Evolutionary conservation across 2,329 filamentous ascomycete genomes (phyloP).

Genomic region (Epichloe sibirici): DNA sequence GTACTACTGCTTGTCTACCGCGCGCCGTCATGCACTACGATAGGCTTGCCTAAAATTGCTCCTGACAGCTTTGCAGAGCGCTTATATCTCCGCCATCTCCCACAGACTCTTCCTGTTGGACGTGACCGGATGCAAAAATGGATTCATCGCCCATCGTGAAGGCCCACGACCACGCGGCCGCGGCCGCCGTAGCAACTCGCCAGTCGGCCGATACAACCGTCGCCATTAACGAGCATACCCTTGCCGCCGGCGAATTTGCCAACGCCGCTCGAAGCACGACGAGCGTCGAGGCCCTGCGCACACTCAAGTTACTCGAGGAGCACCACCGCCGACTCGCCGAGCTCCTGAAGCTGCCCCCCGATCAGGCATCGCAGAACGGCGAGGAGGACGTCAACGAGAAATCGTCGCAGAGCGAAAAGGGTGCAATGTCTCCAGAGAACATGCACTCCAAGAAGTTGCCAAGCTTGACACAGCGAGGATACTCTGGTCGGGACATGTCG

Average conservation of each 20-base stretch:
- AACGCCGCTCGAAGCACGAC: constrained; percentile 63
- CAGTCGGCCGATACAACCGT: constrained; percentile 65
- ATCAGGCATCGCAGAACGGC: constrained; percentile 23
- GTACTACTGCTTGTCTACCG: no score
- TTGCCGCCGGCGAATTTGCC: constrained; percentile 80
- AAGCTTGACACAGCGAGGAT: constrained; percentile 29
- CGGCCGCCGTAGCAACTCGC: constrained; percentile 66
- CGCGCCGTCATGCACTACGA: no score
- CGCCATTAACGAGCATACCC: constrained; percentile 77
- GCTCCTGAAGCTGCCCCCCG: constrained; percentile 58
- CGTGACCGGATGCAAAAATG: constrained; percentile 13
- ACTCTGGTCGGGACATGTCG: constrained; percentile 54
- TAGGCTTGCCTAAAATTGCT: neutral
- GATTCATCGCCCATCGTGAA: constrained; percentile 32
- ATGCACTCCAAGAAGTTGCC: constrained; percentile 13
- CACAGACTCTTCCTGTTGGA: neutral
- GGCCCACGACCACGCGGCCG: constrained; percentile 82
- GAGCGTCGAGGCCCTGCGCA: constrained; percentile 63
- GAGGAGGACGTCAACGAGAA: constrained; percentile 13
- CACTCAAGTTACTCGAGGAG: constrained; percentile 71
- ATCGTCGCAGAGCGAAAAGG: constrained; percentile 15
- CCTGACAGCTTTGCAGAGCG: no score
- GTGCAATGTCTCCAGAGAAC: constrained; percentile 1
- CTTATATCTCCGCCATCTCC: neutral
- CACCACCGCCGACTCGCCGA: constrained; percentile 78